A percentile compares a stretch with the other conserved stretches of the same genome.
phyloP scores from a whole-genome alignment of 352 stramenopile species.

The Pilasporangium apinafurcum region DNA sequence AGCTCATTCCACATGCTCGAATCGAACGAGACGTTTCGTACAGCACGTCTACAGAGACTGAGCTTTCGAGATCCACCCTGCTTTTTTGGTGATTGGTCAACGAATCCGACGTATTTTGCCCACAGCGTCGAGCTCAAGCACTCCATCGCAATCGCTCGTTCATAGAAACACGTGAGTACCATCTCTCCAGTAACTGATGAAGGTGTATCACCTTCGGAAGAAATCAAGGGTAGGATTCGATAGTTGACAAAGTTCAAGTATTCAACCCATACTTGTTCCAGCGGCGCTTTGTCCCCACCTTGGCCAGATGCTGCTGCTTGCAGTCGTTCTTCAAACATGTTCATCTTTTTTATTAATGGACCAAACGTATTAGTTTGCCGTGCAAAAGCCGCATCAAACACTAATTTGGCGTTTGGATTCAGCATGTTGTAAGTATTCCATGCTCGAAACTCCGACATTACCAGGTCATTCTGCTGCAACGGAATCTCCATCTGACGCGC shows the following conservation, averaged over 20 bases:
- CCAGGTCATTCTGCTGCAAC: constrained; percentile 65
- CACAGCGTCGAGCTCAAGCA: constrained; percentile 57
- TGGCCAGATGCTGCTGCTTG: constrained; percentile 6
- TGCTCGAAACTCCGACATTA: constrained; percentile 68
- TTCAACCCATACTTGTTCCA: constrained; percentile 33
- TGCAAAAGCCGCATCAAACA: constrained; percentile 19
- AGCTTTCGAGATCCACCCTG: background rate
- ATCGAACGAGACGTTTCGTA: constrained; percentile 68
- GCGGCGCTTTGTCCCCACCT: constrained; percentile 5
- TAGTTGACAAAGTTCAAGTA: constrained; percentile 67
- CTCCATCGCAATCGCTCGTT: constrained; percentile 41
- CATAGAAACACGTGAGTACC: constrained; percentile 42
- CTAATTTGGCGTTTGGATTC: constrained; percentile 5
- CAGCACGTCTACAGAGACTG: constrained; percentile 24
- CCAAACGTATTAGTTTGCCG: constrained; percentile 34
- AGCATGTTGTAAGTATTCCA: constrained; percentile 65
- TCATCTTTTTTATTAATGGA: constrained; percentile 56
- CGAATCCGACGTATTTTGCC: constrained; percentile 44
- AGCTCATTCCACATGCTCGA: constrained; percentile 47
- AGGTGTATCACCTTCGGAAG: background rate
- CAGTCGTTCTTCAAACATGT: constrained; percentile 35
- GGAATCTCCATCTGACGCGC: constrained; percentile 48
- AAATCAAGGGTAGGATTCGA: constrained; percentile 31
- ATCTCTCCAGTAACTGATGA: background rate
- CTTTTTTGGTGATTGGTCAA: background rate